Conservation (phyloP, 139 green algal genomes). For the Pedinophyceae sp. region DNA sequence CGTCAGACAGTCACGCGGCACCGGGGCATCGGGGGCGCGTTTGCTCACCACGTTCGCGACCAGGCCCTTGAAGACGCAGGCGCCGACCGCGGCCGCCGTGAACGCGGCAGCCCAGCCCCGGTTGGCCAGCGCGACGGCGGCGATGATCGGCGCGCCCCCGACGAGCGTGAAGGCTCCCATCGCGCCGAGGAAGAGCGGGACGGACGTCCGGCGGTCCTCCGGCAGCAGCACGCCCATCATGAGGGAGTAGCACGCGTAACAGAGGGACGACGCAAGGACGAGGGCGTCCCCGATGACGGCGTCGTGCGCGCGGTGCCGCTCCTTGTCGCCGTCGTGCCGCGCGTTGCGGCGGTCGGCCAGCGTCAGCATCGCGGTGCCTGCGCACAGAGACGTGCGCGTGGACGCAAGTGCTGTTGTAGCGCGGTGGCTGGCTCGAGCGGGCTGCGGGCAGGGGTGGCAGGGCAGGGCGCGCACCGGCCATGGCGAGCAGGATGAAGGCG, state of each 20-base stretch:
- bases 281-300: background rate
- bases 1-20: too few species aligned
- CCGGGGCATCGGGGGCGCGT: too few species aligned
- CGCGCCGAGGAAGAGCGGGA: background rate
- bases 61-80: background rate
- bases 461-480: conserved; percentile 28
- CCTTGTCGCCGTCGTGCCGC: background rate
- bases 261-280: conserved; percentile 8
- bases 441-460: background rate
- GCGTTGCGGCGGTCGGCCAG: conserved; percentile 29
- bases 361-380: conserved; percentile 46
- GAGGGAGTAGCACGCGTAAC: conserved; percentile 79
- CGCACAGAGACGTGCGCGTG: background rate
- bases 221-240: conserved; percentile 39
- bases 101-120: background rate
- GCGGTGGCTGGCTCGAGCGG: background rate
- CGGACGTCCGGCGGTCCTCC: conserved; percentile 11
- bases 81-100: background rate
- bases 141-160: background rate
- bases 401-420: background rate
- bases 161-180: background rate
- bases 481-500: conserved; percentile 38
- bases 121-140: background rate
- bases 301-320: background rate
- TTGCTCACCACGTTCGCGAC: background rate